A percentile compares a stretch with the other conserved stretches of the same genome.
phyloP scores from a whole-genome alignment of 495 filamentous ascomycete genomes.

The Elasticomyces elasticus region DNA sequence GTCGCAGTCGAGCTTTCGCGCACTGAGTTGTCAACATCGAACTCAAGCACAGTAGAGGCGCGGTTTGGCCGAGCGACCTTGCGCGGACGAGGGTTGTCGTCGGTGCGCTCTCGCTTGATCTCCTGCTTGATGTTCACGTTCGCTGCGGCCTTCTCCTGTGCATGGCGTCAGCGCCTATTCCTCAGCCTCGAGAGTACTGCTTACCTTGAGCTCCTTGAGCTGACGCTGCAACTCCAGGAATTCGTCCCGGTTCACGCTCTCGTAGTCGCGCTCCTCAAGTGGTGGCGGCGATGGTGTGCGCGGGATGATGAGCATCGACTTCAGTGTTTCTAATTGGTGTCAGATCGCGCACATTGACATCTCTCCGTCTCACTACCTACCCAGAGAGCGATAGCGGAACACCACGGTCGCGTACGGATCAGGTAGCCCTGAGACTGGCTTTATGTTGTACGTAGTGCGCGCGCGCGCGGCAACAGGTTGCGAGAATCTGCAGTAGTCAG shows the following conservation, averaged over 20 bases:
- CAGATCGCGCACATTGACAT: neutral
- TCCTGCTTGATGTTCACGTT: conserved; percentile 11
- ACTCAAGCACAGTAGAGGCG: conserved; percentile 7
- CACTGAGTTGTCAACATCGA: conserved; percentile 3
- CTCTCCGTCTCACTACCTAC: neutral
- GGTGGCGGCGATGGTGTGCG: conserved; percentile 11
- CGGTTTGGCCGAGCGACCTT: conserved; percentile 7
- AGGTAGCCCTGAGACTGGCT: neutral
- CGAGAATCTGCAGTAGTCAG: no score
- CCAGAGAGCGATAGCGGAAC: conserved; percentile 9
- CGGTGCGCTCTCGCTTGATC: conserved; percentile 12
- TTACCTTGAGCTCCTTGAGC: conserved; percentile 2
- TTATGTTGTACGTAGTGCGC: neutral
- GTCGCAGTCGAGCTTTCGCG: conserved; percentile 2
- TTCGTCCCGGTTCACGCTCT: conserved; percentile 1
- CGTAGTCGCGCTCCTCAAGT: conserved; percentile 9
- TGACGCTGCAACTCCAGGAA: neutral
- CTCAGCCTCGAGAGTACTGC: neutral
- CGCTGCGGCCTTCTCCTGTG: neutral
- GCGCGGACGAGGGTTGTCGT: conserved; percentile 9
- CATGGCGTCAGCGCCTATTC: neutral
- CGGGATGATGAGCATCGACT: conserved; percentile 17
- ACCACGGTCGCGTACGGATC: conserved; percentile 3
- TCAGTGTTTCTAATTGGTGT: conserved; percentile 1
- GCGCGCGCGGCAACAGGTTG: no score